Percentiles rank a stretch among this genome's conserved stretches.
phyloP scores from a whole-genome alignment of 2,329 filamentous ascomycete genomes.

The Diaporthe aspalathi region DNA sequence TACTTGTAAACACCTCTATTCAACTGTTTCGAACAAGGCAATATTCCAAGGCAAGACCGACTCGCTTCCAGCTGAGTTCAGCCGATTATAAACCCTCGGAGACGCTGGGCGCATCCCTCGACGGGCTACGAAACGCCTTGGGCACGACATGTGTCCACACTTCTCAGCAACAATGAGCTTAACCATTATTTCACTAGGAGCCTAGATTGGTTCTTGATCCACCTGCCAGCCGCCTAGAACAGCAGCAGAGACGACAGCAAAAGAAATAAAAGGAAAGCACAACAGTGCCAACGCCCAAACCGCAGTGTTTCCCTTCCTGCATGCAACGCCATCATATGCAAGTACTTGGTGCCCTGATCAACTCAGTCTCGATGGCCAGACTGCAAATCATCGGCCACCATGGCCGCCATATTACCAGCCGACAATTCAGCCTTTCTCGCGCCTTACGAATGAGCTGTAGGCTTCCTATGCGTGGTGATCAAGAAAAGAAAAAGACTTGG shows the following conservation, averaged over 20 bases:
- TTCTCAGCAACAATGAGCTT: background rate
- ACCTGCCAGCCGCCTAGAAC: background rate
- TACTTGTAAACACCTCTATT: background rate
- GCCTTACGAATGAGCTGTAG: background rate
- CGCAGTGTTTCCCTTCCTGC: constrained; percentile 28
- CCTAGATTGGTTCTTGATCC: background rate
- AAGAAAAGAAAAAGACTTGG: background rate
- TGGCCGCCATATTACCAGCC: background rate
- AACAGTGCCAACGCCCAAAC: constrained; percentile 21
- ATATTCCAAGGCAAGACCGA: background rate
- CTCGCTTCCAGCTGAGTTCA: background rate
- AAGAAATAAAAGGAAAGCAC: constrained; percentile 23
- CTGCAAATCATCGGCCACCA: background rate
- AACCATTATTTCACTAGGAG: background rate
- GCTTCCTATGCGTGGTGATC: too few relatives aligned
- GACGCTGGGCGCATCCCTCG: background rate
- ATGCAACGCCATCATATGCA: constrained; percentile 37
- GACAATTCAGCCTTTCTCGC: background rate
- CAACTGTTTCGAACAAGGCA: background rate
- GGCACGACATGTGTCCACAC: too few relatives aligned
- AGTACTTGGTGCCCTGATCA: constrained; percentile 12
- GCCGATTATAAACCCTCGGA: too few relatives aligned
- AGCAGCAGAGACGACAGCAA: background rate
- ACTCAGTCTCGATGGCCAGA: background rate
- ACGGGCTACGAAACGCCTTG: background rate